Conservation (phyloP, 345 rosid genomes). For the Psidium guajava region DNA sequence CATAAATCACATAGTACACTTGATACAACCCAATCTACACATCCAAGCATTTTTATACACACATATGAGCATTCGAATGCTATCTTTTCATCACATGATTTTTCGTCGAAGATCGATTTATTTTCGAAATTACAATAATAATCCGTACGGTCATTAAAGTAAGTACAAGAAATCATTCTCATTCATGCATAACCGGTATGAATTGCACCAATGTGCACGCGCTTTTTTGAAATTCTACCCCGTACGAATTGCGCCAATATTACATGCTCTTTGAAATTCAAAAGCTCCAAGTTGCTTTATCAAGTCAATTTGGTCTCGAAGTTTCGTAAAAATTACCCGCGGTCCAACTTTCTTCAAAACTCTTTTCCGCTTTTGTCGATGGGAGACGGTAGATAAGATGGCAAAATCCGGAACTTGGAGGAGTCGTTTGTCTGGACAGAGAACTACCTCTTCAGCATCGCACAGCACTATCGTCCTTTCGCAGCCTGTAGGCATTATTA, state of each 20-base stretch:
- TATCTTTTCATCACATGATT: background rate
- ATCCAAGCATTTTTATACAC: background rate
- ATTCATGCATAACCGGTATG: background rate
- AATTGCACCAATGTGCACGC: background rate
- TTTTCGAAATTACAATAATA: background rate
- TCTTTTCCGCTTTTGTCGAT: background rate
- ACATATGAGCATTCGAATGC: background rate
- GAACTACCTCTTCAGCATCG: background rate
- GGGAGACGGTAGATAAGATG: background rate
- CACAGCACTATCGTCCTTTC: background rate
- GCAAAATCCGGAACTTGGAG: background rate
- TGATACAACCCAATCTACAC: background rate
- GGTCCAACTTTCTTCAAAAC: background rate
- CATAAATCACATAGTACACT: background rate
- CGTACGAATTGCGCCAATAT: background rate
- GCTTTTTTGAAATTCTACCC: background rate
- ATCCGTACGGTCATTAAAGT: background rate
- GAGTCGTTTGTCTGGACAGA: background rate
- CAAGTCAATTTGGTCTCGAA: rapidly evolving
- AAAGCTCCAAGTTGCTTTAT: rapidly evolving
- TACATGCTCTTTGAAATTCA: background rate
- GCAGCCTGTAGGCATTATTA: background rate
- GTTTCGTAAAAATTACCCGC: background rate
- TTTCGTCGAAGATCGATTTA: rapidly evolving
- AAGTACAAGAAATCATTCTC: rapidly evolving